Conservation (phyloP, 1,284 basidiomycete genomes). For the Mycena citricolor region DNA sequence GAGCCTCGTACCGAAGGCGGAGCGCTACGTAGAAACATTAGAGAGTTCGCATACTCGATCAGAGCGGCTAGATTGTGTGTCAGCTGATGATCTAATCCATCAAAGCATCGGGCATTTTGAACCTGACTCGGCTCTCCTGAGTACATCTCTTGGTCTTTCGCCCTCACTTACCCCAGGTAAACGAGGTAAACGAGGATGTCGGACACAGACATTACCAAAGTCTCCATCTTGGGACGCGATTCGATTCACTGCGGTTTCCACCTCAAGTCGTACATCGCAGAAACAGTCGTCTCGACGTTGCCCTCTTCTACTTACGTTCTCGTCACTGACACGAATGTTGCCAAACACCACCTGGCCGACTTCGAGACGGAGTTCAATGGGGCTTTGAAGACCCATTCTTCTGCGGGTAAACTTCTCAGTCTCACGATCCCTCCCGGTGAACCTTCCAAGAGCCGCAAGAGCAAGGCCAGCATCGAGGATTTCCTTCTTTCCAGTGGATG, state of each 20-base stretch:
- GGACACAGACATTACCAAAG: slow-evolving; percentile 55
- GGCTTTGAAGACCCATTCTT: slow-evolving; percentile 34
- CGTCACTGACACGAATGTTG: slow-evolving; percentile 91
- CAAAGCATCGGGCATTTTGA: no score
- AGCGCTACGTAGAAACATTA: no score
- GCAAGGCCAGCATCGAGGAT: slow-evolving; percentile 94
- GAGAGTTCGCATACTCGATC: no score
- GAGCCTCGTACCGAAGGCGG: no score
- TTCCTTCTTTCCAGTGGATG: slow-evolving; percentile 87
- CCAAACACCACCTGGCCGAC: slow-evolving; percentile 69
- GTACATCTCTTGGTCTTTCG: no score
- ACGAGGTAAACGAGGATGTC: slow-evolving; percentile 17
- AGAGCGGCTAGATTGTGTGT: no score
- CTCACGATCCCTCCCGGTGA: slow-evolving; percentile 90
- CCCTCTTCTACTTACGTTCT: slow-evolving; percentile 90
- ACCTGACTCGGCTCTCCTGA: no score
- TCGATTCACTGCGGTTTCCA: slow-evolving; percentile 93
- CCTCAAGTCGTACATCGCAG: slow-evolving; percentile 82
- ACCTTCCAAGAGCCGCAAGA: slow-evolving; percentile 86
- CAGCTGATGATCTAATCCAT: no score
- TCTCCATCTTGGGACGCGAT: slow-evolving; percentile 85
- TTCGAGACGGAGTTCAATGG: slow-evolving; percentile 71
- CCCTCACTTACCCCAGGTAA: no score
- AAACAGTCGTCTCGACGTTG: slow-evolving; percentile 74
- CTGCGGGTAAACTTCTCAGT: slow-evolving; percentile 61